Evolutionary conservation across 2,329 filamentous ascomycete genomes (phyloP).

Genomic region (Epichloe brachyelytri): DNA sequence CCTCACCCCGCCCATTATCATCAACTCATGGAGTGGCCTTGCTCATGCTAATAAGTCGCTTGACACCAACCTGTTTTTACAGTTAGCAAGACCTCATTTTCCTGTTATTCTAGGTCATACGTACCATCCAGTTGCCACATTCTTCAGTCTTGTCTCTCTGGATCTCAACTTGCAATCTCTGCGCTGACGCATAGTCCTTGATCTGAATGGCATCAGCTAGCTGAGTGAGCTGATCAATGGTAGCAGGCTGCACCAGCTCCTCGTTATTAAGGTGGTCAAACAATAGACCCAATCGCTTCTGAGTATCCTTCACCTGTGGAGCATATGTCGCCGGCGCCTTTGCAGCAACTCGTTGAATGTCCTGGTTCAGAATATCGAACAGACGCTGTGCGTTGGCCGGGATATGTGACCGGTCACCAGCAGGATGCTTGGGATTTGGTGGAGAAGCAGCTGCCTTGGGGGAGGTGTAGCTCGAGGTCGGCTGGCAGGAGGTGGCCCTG

Average conservation of each 20-base stretch:
- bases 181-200: constrained; percentile 56
- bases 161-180: constrained; percentile 59
- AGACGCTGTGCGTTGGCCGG: constrained; percentile 62
- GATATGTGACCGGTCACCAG: constrained; percentile 85
- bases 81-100: constrained; percentile 24
- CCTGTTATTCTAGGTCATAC: constrained; percentile 13
- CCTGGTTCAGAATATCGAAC: constrained; percentile 66
- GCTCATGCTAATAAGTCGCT: constrained; percentile 68
- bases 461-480: constrained; percentile 28
- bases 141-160: constrained; percentile 66
- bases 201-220: constrained; percentile 53
- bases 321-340: constrained; percentile 80
- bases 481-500: constrained; percentile 19
- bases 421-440: constrained; percentile 54
- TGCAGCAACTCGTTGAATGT: constrained; percentile 79
- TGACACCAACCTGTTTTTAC: constrained; percentile 51
- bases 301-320: constrained; percentile 81
- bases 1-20: no score
- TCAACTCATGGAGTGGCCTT: constrained; percentile 49
- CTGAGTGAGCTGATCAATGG: constrained; percentile 51
- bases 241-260: constrained; percentile 73
- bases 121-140: constrained; percentile 79
- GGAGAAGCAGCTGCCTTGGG: constrained; percentile 35
- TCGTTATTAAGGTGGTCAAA: constrained; percentile 97
- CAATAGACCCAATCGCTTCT: constrained; percentile 83